These are phyloP conservation scores for Fomitopsis palustris DNA, from an alignment of 1,284 basidiomycete genomes.

Conservation along the genomic window DNA sequence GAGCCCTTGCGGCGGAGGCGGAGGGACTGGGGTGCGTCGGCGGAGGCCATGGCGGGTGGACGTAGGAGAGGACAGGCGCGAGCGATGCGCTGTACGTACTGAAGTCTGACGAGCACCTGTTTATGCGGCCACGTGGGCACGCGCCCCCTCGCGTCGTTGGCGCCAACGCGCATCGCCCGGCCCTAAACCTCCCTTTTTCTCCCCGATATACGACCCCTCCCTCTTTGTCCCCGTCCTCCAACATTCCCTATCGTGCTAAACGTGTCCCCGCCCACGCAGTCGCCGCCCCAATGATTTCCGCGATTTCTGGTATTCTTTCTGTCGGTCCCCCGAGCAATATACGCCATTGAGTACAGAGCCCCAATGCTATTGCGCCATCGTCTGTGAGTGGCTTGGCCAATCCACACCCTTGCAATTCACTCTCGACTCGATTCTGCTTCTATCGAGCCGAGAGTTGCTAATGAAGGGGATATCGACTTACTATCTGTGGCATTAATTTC, in stretches of 20 bases:
- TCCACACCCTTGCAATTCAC: constrained; percentile 7
- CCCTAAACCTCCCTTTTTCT: constrained; percentile 2
- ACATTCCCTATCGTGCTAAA: neutral
- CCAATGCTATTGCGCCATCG: neutral
- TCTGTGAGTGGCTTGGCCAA: neutral
- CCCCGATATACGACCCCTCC: neutral
- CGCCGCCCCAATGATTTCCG: neutral
- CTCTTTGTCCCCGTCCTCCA: neutral
- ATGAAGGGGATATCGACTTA: constrained; percentile 11
- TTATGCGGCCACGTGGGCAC: constrained; percentile 9
- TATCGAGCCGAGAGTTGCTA: constrained; percentile 11
- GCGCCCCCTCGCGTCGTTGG: neutral
- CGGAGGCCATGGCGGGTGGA: constrained; percentile 10
- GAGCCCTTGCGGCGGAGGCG: constrained; percentile 17
- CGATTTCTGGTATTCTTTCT: too few relatives aligned
- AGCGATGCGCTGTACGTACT: neutral
- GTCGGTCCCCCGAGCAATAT: neutral
- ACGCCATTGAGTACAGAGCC: neutral
- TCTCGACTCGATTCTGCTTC: constrained; percentile 4
- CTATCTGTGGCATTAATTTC: constrained; percentile 11
- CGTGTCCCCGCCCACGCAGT: neutral
- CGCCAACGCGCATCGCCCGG: constrained; percentile 1
- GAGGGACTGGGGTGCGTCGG: constrained; percentile 12
- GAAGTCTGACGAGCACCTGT: neutral
- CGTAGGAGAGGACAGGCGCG: neutral